Evolutionary conservation across 1,139 yeast genomes (phyloP).

Genomic region (Hansenula lynferdii): DNA sequence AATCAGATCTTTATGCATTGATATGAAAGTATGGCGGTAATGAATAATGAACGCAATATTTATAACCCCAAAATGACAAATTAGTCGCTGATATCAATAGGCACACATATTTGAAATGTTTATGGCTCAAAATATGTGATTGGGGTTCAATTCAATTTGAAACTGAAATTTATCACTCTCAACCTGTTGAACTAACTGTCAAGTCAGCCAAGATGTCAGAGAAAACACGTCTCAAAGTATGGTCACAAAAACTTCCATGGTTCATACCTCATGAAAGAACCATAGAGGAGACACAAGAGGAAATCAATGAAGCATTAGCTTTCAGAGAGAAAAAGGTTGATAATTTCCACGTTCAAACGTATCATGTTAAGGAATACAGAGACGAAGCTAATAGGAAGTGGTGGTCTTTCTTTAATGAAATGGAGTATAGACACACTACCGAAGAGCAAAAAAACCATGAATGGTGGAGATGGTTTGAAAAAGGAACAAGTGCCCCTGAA

Average conservation of each 20-base stretch:
- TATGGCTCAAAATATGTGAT: too few species aligned
- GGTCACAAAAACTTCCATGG: neutral
- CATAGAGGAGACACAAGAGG: neutral
- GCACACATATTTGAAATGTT: too few species aligned
- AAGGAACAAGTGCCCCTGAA: conserved; percentile 46
- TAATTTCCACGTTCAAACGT: neutral
- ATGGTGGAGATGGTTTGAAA: conserved; percentile 46
- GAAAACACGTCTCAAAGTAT: neutral
- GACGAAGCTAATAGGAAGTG: neutral
- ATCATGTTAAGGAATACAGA: conserved; percentile 2
- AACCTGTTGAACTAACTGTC: neutral
- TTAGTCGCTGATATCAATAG: too few species aligned
- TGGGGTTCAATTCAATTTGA: too few species aligned
- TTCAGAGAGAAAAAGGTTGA: neutral
- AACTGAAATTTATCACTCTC: neutral
- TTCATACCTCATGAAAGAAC: neutral
- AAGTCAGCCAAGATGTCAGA: neutral
- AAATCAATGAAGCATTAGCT: neutral
- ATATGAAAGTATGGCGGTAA: too few species aligned
- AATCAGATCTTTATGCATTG: too few species aligned
- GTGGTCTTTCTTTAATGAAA: neutral
- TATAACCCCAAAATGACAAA: too few species aligned
- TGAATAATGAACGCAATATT: too few species aligned
- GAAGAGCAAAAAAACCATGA: conserved; percentile 26
- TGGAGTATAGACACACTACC: neutral